Evolutionary conservation across 306 rosid species (phyloP), one percentile per base, ranked within the genome.

Genomic region (Corylus heterophylla): DNA sequence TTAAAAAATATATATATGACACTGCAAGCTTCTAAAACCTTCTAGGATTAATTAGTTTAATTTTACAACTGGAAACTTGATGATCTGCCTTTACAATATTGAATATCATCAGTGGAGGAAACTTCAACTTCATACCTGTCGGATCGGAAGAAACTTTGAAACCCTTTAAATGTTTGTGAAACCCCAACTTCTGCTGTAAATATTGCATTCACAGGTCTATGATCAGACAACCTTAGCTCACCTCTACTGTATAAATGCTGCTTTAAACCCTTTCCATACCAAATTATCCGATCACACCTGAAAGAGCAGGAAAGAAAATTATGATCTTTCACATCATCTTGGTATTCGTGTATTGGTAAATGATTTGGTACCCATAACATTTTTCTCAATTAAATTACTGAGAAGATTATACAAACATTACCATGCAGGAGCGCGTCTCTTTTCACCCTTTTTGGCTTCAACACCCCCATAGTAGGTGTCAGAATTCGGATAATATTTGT

Each of bases 281-380:
- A 94, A 77, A 94, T 92, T 79, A 94, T 88, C 78, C 98, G 80
- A 20, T 94, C 98, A 63, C 98, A 94, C 98, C 98, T 94, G 44
- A 44, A 71, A 50, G 47, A 71, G 1, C 44, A 83, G 5, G 31
- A 52, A 64, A 17, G 35, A 51, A 50, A 54, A 31, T 31, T 31
- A 66, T 39, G 49, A 12, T 6, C 47, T 18, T 37, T 25, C 42
- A 2, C 35, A 31, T 31, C 35, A 31, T 31, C 2, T 31, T 31
- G 35, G 35, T 31, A 31, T 31, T 31, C 35, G 35, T 31, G 2
- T 31, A 31, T 31, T 31, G 35, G 35, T 31, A 31, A 31, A 31
- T 1, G 35, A 31, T 31, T 31, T 31, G 35, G 35, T 31, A 31
- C 2, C 2, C 2, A 31, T 31, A 31, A 31, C 35, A 31, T 31